Evolutionary conservation across 2,329 filamentous ascomycete genomes (phyloP), one percentile per base, ranked within the genome.

Genomic region (Juglanconis oblonga): DNA sequence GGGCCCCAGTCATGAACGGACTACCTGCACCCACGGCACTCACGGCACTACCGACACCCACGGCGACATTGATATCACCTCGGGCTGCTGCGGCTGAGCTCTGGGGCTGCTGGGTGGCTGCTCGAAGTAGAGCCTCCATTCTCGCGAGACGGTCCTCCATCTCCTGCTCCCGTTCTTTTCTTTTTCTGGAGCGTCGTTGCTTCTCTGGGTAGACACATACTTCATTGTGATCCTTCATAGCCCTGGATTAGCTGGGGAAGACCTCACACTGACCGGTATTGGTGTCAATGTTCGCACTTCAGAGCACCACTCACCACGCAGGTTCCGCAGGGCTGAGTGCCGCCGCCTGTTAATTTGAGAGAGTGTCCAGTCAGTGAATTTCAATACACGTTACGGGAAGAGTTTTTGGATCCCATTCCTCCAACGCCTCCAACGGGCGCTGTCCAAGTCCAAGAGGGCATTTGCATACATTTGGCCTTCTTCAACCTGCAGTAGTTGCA

Each of bases 401-500:
- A 24, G 1, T 24, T 3, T 38, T 38, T 38, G 35, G 35, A 8
- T 38, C 11, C 11, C 35, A 8, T 38, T 38, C 35, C 35, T 38
- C 35, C 35, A 38, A 3, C 7, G 11, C 8, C 11, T 17, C 17
- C 17, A 17, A 17, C 17, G 17, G 17, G 17, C 17, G 11, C 35
- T 38, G 35, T 38, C 35, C 35, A 38, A 8, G 35, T 24, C 24
- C 24, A 24, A 36, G 3, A 6, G 14, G n/a, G 4, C 4, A 1
- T 53, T 4, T 42, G 17, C 51, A 4, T 35, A 58, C 49, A 58
- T 36, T 58, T 58, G 32, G 55, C 55, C 55, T 58, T 58, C 48
- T 58, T 58, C 48, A 52, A 14, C 35, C 55, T 44, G 48, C 55
- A 58, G 35, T 58, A 58, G 17, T 52, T 48, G 48, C 55, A 58